Evolutionary conservation across 2,329 filamentous ascomycete species (phyloP).

Genomic region (Rutstroemia sp.): DNA sequence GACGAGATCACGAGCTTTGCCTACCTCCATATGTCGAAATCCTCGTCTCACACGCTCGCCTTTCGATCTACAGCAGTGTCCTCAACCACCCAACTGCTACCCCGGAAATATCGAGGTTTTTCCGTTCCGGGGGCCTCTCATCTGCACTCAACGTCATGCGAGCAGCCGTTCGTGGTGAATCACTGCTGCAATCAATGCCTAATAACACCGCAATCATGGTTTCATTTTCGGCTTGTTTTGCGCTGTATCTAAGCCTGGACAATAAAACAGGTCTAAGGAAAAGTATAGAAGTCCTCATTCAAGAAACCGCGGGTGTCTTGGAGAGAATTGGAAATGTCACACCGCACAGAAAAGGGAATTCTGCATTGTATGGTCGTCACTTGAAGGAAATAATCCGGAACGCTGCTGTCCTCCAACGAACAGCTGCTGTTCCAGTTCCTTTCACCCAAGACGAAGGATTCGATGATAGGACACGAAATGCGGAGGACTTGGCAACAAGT

Average conservation of each 20-base stretch:
- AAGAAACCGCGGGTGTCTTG: conserved; percentile 61
- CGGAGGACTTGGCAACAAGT: background rate
- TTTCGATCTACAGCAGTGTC: conserved; percentile 68
- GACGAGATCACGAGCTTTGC: conserved; percentile 44
- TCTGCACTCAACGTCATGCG: conserved; percentile 69
- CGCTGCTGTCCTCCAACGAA: conserved; percentile 10
- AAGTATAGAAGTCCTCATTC: conserved; percentile 56
- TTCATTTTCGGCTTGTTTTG: conserved; percentile 66
- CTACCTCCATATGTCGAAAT: conserved; percentile 71
- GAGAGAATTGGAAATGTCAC: conserved; percentile 62
- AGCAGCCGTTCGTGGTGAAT: conserved; percentile 64
- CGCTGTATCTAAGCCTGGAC: conserved; percentile 52
- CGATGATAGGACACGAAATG: background rate
- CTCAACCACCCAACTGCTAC: conserved; percentile 69
- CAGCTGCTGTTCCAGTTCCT: background rate
- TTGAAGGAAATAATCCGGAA: conserved; percentile 35
- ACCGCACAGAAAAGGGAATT: conserved; percentile 59
- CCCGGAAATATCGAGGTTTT: conserved; percentile 63
- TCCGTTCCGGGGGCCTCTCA: conserved; percentile 62
- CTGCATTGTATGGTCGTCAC: conserved; percentile 50
- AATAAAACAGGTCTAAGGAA: conserved; percentile 50
- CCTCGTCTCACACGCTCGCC: conserved; percentile 61
- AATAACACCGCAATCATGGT: conserved; percentile 78
- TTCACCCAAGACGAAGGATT: background rate
- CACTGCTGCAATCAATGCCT: conserved; percentile 64